Evolutionary conservation across 2,329 filamentous ascomycete species (phyloP).

Genomic region (Fusarium bactridioides): DNA sequence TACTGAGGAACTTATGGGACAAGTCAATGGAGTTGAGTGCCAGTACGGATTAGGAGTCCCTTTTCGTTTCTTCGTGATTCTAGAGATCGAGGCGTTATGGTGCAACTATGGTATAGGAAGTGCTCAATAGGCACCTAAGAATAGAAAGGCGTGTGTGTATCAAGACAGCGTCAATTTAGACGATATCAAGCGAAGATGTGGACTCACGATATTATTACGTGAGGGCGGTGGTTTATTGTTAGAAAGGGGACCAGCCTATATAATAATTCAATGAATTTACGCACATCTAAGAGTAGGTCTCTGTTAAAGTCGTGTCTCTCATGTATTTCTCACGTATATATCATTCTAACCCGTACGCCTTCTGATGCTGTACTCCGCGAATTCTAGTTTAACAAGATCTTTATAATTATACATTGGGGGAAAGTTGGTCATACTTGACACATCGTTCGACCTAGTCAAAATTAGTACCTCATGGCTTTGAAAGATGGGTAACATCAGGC

Average conservation of each 20-base stretch:
- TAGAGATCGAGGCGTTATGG: slow-evolving; percentile 13
- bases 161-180: slow-evolving; percentile 9
- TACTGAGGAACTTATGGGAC: slow-evolving; percentile 69
- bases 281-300: slow-evolving; percentile 7
- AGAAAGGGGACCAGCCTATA: background rate
- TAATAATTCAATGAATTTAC: background rate
- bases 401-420: slow-evolving; percentile 77
- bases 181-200: slow-evolving; percentile 1
- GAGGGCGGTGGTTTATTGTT: background rate
- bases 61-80: slow-evolving; percentile 11
- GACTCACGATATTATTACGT: background rate
- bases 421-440: slow-evolving; percentile 89
- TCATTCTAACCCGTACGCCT: slow-evolving; percentile 21
- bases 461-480: background rate
- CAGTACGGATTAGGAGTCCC: slow-evolving; percentile 47
- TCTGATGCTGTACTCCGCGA: slow-evolving; percentile 3
- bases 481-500: background rate
- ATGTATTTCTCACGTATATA: background rate
- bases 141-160: slow-evolving; percentile 17
- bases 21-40: slow-evolving; percentile 66
- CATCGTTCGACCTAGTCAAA: slow-evolving; percentile 76
- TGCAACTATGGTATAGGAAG: slow-evolving; percentile 12
- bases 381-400: slow-evolving; percentile 7
- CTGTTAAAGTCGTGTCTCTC: background rate
- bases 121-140: slow-evolving; percentile 17